Percentiles rank a stretch among this genome's conserved stretches.
These are phyloP conservation scores for Lyophyllum decastes DNA, from an alignment of 768 basidiomycete genomes.

Conservation along the genomic window DNA sequence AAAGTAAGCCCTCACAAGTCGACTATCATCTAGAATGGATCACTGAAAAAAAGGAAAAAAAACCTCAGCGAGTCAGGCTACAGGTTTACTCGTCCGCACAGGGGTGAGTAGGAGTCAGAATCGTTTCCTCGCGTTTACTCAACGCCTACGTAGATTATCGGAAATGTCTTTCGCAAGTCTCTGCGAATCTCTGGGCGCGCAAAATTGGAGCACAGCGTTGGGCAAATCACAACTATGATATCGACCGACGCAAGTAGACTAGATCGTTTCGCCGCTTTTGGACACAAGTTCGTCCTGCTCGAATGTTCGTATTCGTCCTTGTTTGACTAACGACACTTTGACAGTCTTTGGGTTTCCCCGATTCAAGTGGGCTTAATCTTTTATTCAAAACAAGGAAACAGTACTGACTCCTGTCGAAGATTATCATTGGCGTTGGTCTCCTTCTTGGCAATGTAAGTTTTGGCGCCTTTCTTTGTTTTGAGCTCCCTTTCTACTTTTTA, in stretches of 20 bases:
- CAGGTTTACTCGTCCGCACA: constrained; percentile 20
- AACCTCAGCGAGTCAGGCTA: constrained; percentile 13
- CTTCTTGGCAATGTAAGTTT: constrained; percentile 55
- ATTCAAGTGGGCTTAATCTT: constrained; percentile 42
- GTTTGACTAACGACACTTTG: no score
- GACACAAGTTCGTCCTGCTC: no score
- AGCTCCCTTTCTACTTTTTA: neutral
- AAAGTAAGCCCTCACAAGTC: constrained; percentile 36
- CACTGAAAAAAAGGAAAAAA: no score
- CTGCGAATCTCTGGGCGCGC: constrained; percentile 64
- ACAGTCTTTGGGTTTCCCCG: constrained; percentile 62
- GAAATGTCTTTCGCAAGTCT: constrained; percentile 63
- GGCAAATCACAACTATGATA: constrained; percentile 71
- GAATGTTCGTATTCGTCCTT: no score
- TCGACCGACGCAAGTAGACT: constrained; percentile 61
- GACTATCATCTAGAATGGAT: constrained; percentile 27
- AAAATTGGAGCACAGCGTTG: constrained; percentile 59
- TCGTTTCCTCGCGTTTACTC: no score
- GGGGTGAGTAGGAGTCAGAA: no score
- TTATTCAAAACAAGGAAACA: neutral
- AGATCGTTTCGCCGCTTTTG: constrained; percentile 45
- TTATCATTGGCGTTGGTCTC: constrained; percentile 60
- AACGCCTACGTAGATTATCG: constrained; percentile 47
- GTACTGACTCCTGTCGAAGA: constrained; percentile 29
- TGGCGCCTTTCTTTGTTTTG: neutral